phyloP scores from a whole-genome alignment of 108 stramenopile genomes.

The Hondaea fermentalgiana region DNA sequence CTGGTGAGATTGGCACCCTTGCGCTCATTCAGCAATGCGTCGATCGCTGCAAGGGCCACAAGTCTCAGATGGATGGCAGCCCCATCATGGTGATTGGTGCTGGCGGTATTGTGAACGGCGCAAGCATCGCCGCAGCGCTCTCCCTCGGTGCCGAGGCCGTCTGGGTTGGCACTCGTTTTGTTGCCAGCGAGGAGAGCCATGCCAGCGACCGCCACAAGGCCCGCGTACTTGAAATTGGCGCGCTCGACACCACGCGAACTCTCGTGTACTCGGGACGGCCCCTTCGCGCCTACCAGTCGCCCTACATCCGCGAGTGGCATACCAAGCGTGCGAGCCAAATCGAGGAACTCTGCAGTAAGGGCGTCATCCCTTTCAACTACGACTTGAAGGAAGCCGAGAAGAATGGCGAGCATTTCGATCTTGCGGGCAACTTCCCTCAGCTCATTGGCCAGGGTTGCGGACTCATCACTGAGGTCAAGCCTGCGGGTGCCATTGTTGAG shows the following conservation, averaged over 20 bases:
- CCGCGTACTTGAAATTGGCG: background rate
- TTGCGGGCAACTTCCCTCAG: background rate
- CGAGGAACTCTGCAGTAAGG: background rate
- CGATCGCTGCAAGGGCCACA: background rate
- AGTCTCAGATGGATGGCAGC: background rate
- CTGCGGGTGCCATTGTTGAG: background rate
- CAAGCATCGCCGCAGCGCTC: background rate
- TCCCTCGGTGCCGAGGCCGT: background rate
- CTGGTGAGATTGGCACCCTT: background rate
- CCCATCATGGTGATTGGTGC: background rate
- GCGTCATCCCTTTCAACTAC: background rate
- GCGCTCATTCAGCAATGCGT: background rate
- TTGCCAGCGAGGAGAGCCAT: background rate
- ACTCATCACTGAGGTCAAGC: background rate
- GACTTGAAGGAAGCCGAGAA: background rate
- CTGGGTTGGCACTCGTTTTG: conserved; percentile 4
- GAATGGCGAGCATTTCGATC: background rate
- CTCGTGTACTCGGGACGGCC: background rate
- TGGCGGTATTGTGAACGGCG: background rate
- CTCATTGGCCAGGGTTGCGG: conserved; percentile 16
- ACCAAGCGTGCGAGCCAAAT: background rate
- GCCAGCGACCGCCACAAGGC: conserved; percentile 11
- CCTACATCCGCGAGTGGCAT: background rate
- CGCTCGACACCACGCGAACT: background rate
- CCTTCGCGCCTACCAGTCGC: background rate